phyloP scores from a whole-genome alignment of 148 eudicot genomes.

The Camellia lanceoleosa region DNA sequence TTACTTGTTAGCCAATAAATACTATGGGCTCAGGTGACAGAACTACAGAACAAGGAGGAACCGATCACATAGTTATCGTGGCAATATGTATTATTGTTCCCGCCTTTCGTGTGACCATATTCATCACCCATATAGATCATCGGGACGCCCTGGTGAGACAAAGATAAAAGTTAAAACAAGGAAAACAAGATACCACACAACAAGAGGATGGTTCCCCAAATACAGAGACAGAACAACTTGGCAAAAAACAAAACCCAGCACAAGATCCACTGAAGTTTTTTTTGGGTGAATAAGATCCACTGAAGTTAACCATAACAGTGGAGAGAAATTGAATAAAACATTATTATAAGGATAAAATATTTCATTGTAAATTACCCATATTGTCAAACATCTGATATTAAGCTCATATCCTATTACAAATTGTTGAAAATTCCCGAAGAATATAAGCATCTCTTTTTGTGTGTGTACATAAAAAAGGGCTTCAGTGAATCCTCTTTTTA shows the following conservation, averaged over 20 bases:
- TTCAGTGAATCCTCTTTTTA: too few relatives aligned
- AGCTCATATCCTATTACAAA: not conserved
- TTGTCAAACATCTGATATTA: not conserved
- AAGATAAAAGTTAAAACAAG: conserved; percentile 9
- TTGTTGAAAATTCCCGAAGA: not conserved
- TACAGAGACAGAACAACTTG: not conserved
- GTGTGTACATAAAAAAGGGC: too few relatives aligned
- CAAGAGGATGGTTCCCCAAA: not conserved
- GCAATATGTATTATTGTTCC: conserved; percentile 97
- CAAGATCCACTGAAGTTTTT: conserved; percentile 3
- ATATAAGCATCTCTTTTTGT: not conserved
- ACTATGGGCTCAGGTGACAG: conserved; percentile 6
- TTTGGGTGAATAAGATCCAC: not conserved
- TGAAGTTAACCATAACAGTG: not conserved
- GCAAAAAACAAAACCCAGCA: not conserved
- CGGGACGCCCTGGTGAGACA: conserved; percentile 75
- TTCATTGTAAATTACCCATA: not conserved
- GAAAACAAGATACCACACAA: not conserved
- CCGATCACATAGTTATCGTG: conserved; percentile 80
- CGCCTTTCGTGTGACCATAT: conserved; percentile 97
- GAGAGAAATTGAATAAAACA: not conserved
- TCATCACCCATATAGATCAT: conserved; percentile 99
- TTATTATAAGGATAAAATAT: not conserved
- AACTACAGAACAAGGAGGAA: conserved; percentile 6
- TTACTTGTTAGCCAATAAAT: conserved; percentile 22